phyloP scores from a whole-genome alignment of 441 rosid species.

The Capsella rubella region DNA sequence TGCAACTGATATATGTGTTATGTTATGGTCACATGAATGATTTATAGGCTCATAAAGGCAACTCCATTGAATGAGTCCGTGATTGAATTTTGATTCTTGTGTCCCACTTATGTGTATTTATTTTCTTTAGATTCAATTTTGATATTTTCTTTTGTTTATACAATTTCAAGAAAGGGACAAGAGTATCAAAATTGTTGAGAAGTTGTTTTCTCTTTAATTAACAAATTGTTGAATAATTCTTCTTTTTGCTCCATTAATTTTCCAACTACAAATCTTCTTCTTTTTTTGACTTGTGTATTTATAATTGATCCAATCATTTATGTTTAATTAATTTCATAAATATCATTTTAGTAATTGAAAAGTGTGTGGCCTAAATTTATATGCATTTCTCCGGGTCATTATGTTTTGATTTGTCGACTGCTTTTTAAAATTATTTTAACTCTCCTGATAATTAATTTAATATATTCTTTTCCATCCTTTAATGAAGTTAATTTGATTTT shows the following conservation, averaged over 20 bases:
- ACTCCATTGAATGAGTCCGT: conserved; percentile 29
- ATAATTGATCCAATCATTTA: conserved; percentile 17
- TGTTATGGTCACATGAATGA: conserved; percentile 25
- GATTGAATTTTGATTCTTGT: conserved; percentile 36
- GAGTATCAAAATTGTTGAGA: conserved; percentile 33
- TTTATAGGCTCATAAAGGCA: conserved; percentile 4
- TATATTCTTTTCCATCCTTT: not conserved
- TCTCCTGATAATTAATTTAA: not conserved
- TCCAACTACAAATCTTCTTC: conserved; percentile 25
- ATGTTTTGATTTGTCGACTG: conserved; percentile 30
- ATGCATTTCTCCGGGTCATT: conserved; percentile 26
- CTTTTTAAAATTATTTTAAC: not conserved
- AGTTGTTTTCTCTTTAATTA: conserved; percentile 41
- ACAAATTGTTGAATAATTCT: conserved; percentile 27
- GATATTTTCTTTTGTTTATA: not conserved
- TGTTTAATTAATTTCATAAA: conserved; percentile 1
- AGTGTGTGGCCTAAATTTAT: conserved; percentile 25
- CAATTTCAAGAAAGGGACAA: conserved; percentile 31
- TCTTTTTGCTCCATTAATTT: conserved; percentile 41
- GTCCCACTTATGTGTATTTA: conserved; percentile 27
- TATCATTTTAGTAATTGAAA: conserved; percentile 26
- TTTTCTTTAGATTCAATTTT: not conserved
- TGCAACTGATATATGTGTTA: not conserved
- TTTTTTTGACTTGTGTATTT: conserved; percentile 22
- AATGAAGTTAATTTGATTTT: conserved; percentile 2